Evolutionary conservation across 2,329 filamentous ascomycete genomes (phyloP), one percentile per base, ranked within the genome.

Genomic region (Orbilia quercus): DNA sequence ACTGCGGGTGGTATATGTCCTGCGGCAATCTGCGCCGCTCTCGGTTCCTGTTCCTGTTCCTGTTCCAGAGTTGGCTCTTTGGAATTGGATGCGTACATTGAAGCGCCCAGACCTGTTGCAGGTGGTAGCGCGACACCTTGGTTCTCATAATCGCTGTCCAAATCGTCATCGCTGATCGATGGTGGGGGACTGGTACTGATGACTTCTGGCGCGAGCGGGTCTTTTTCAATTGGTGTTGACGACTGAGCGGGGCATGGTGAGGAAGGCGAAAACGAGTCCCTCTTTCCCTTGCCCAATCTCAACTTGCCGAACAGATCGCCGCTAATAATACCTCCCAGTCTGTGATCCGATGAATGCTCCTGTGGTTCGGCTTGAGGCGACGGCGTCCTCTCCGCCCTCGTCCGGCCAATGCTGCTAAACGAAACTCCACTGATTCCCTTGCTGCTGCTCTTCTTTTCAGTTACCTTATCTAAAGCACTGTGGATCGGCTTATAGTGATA

Each of bases 401-500:
- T 72, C 45, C 67, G 44, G n/a, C 67, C 65, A 31, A 72, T 44
- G n/a, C 67, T 72, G 18, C 59, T 72, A 38, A 72, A 72, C 1
- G 67, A 72, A 28, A 72, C 67, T 1, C 58, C 67, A 16, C 59
- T 50, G 28, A 72, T 25, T 9, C 59, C 62, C 31, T 64, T 64
- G 4, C 58, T 40, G 12, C 20, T 42, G n/a, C 18, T 16, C 28
- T 72, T 72, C 67, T 64, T 62, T 38, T 59, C 67, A 3, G 59
- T 34, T 12, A 57, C 45, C 23, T 65, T 65, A 23, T 72, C 67
- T 14, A 72, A 23, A 2, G 67, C 60, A n/a, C 67, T 72, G 34
- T 72, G 67, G 18, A 72, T 72, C 20, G 67, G 67, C 40, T 65
- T 72, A 40, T 74, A 74, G 38, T 66, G 70, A 57, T 74, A 74